These are phyloP conservation scores for Hibiscus syriacus DNA, from an alignment of 345 rosid species.

Conservation along the genomic window DNA sequence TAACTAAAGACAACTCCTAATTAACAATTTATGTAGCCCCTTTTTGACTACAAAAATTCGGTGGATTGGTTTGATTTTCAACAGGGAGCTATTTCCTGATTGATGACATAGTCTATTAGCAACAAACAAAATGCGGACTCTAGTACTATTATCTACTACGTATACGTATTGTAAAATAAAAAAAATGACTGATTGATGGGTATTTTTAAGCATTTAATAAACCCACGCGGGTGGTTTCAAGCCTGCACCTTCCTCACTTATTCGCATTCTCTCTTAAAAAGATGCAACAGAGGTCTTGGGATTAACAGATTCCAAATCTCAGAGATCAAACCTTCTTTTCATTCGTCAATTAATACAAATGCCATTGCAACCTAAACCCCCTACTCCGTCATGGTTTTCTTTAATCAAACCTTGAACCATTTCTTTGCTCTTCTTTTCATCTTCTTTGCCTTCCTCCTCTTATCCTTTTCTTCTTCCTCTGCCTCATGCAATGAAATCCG, in stretches of 20 bases:
- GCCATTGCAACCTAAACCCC: background rate
- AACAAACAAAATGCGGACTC: too few relatives aligned
- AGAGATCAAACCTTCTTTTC: background rate
- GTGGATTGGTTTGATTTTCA: too few relatives aligned
- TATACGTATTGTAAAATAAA: too few relatives aligned
- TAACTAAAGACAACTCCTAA: too few relatives aligned
- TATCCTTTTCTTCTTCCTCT: background rate
- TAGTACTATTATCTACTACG: too few relatives aligned
- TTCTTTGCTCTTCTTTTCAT: background rate
- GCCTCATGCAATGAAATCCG: slow-evolving; percentile 2
- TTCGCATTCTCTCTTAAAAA: background rate
- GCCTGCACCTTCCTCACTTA: background rate
- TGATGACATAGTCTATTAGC: too few relatives aligned
- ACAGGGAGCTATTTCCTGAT: too few relatives aligned
- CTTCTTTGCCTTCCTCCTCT: background rate
- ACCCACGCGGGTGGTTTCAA: background rate
- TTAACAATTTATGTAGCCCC: too few relatives aligned
- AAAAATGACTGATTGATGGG: too few relatives aligned
- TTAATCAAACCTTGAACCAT: slow-evolving; percentile 8
- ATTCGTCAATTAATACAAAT: background rate
- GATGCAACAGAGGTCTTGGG: background rate
- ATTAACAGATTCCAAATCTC: background rate
- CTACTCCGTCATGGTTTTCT: slow-evolving; percentile 3
- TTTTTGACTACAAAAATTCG: too few relatives aligned
- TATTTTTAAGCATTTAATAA: too few relatives aligned